These are phyloP conservation scores for Backusella morwellensis DNA, from an alignment of 192 early-diverging fungal genomes.

Conservation along the genomic window DNA sequence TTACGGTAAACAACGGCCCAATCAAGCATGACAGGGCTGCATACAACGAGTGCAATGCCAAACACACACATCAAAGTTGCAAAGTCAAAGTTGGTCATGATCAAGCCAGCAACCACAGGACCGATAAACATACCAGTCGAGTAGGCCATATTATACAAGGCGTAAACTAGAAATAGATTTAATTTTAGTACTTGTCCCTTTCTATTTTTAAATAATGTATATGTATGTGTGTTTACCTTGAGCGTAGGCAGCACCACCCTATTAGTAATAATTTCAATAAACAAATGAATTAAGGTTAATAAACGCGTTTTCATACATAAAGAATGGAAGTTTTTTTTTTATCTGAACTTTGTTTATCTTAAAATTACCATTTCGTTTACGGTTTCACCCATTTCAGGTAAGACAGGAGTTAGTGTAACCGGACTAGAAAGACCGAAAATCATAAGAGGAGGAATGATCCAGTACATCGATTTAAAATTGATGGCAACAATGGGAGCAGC, in stretches of 20 bases:
- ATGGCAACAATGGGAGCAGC: constrained; percentile 43
- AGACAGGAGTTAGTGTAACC: constrained; percentile 57
- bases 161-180: constrained; percentile 46
- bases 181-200: neutral
- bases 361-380: constrained; percentile 61
- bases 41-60: constrained; percentile 3
- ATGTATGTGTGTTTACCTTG: constrained; percentile 15
- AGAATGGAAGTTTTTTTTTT: neutral
- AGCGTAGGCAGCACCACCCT: constrained; percentile 36
- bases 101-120: constrained; percentile 59
- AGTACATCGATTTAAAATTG: constrained; percentile 28
- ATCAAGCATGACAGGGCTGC: constrained; percentile 28
- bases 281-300: neutral
- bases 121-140: constrained; percentile 74
- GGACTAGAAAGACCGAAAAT: constrained; percentile 55
- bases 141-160: constrained; percentile 75
- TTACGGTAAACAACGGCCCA: constrained; percentile 13
- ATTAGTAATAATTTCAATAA: neutral
- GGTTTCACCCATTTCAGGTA: constrained; percentile 68
- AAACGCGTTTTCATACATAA: neutral
- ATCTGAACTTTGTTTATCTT: constrained; percentile 18
- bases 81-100: constrained; percentile 23
- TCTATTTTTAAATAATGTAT: neutral
- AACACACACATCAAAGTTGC: constrained; percentile 23
- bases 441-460: constrained; percentile 44